Base-by-base conservation (phyloP, 495 filamentous ascomycete species). In the Thermothielavioides terrestris region DNA sequence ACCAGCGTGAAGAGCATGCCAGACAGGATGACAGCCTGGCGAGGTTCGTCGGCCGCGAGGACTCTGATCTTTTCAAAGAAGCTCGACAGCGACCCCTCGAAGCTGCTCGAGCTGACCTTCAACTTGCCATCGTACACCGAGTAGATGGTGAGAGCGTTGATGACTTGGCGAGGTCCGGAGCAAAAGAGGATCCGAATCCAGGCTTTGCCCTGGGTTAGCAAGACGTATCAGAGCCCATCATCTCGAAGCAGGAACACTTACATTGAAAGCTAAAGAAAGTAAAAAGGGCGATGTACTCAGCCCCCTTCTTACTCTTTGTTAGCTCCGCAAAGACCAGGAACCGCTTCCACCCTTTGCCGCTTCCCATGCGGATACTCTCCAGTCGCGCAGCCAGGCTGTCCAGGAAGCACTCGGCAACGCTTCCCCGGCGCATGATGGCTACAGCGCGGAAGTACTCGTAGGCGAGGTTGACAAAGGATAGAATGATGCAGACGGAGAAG, bases 261-360 rank as follows among this genome's bases (percentile, higher is more conserved):
- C 88, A 83, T 71, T 96, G 84, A 63, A 96, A 96, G 15, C 85
- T 84, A 66, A 96, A 98, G 60, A 95, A 95, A 26, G 88, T 84
- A 60, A 95, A 95, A 2, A 98, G 75, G 10, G 90, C 92, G 34
- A 94, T 74, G 63, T 94, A 95, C 63, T 96, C 91, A 25, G 82
- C 79, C 10, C 89, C 88, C 63, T 94, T 91, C 62, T 85, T 89
- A 66, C 84, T 87, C 63, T 91, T 89, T 1, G 92, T 95, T 67
- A 98, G 70, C 55, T 88, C 86, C 6, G 89, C 81, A 61, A 95
- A 98, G 38, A 98, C 89, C 15, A 96, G 70, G 61, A 96, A 98
- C 27, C 90, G 76, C 54, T 77, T 82, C 81, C 83, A 98, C 27
- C 92, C 78, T 25, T 80, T 80, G 15, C 76, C 74, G 18, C 73